Evolutionary conservation across 371 early-diverging fungal species (phyloP), one percentile per base, ranked within the genome.

Genomic region (Mucor irregularis): DNA sequence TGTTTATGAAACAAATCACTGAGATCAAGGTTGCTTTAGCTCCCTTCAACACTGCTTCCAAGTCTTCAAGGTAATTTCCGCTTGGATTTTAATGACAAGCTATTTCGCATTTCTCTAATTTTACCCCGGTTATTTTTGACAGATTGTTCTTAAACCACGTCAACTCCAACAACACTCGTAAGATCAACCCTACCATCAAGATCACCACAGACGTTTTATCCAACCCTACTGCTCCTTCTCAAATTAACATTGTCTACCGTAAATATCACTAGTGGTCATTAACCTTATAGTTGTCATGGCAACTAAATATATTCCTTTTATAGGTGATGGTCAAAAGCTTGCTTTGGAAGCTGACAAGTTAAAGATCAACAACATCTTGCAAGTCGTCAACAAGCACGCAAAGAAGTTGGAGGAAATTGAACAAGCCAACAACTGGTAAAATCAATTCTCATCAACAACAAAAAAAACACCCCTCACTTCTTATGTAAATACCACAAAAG

Each of bases 71-170:
- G 80, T 79, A 76, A 34, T 40, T 13, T 22, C 16, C 14, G 11
- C 22, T n/a, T 11, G 25, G 10, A 4, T 40, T 7, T 47, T 19
- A 22, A n/a, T 3, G 14, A 4, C 43, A 13, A 3, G 9, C 17
- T 25, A 5, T 0, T 42, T 24, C 13, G 21, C 7, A 28, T 26
- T 13, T 14, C n/a, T 16, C 26, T 51, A 21, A n/a, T 43, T 13
- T 43, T 19, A 46, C 46, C 46, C 40, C 19, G 16, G 26, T 28
- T 10, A 31, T 8, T 53, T 14, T 13, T 33, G 9, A n/a, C 59
- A 85, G 85, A 69, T 71, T 85, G 50, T 81, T 85, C 51, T 67
- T 85, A 38, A 79, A 80, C 53, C 79, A 82, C 31, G 69, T 85
- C 55, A 71, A 74, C 40, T 82, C 85, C 19, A 73, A 73, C 55